Base-by-base conservation (phyloP, 345 rosid genomes). In the Eutrema heterophyllum region DNA sequence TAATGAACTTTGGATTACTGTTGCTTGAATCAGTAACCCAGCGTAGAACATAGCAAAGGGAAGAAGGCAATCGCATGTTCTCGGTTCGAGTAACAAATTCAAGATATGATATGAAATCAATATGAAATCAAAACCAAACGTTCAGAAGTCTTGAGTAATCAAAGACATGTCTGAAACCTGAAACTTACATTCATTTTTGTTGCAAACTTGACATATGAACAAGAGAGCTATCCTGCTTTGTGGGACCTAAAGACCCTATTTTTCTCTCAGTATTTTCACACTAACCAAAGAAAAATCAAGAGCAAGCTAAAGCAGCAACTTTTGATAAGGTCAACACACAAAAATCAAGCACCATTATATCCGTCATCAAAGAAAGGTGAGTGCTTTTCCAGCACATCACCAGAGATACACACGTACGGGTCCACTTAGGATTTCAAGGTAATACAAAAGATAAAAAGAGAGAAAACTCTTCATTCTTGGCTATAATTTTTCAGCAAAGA, bases 321-420 rank as follows among this genome's bases (percentile, higher is more conserved):
- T 44, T 69, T 55, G 1, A 0, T 15, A 54, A 68, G 52, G 40
- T 40, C 8, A 16, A 41, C 29, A 26, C 2, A 10, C 9, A 54
- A 16, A 38, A 6, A n/a, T n/a, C n/a, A n/a, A n/a, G n/a, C n/a
- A n/a, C n/a, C n/a, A n/a, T n/a, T n/a, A n/a, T n/a, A n/a, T n/a
- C n/a, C n/a, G n/a, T n/a, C n/a, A n/a, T n/a, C n/a, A n/a, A n/a
- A n/a, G n/a, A 4, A 71, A 38, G 67, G 14, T 59, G 11, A 59
- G 32, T 60, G 60, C 68, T 30, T 38, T 60, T 60, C 51, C 68
- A 60, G 68, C 39, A 70, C 46, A 70, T 33, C 27, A 70, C 0
- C 45, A 48, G 21, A 59, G 67, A 46, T 70, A 56, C 52, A 45
- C 73, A 55, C 32, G 41, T 21, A 69, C 4, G 33, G 73, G 24